phyloP scores from a whole-genome alignment of 768 basidiomycete species.

The Leccinum subgranulosum region DNA sequence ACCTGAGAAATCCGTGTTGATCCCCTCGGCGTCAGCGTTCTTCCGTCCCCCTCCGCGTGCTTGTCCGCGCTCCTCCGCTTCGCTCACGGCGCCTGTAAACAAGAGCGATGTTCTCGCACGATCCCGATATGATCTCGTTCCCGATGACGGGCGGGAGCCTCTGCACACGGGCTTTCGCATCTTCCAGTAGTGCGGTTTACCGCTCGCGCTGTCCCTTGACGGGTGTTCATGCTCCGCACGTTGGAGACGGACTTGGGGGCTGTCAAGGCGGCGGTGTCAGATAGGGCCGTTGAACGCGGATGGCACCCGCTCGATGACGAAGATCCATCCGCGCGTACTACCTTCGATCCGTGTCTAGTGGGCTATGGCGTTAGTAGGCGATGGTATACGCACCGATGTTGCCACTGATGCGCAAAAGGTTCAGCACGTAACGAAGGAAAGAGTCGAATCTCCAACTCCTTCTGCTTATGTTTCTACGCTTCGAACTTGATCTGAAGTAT shows the following conservation, averaged over 20 bases:
- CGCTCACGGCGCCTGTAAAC: neutral
- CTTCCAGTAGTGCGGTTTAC: constrained; percentile 11
- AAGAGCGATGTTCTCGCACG: constrained; percentile 11
- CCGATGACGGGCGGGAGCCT: constrained; percentile 5
- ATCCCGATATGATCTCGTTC: constrained; percentile 2
- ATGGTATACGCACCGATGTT: neutral
- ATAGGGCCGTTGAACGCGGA: neutral
- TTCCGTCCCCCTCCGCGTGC: no score
- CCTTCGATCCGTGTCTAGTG: neutral
- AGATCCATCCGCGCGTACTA: constrained; percentile 2
- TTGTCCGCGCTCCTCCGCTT: constrained; percentile 6
- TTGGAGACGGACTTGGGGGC: constrained; percentile 6
- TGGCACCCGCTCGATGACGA: no score
- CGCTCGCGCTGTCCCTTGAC: constrained; percentile 8
- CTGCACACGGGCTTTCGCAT: neutral
- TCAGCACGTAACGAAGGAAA: neutral
- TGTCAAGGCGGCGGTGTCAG: neutral
- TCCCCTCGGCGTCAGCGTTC: neutral
- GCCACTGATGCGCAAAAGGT: neutral
- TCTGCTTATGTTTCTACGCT: constrained; percentile 1
- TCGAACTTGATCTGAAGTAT: neutral
- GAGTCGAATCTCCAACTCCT: neutral
- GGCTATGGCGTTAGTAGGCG: neutral
- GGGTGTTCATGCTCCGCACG: constrained; percentile 4
- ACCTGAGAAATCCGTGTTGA: constrained; percentile 7